These are phyloP conservation scores for Yarrowia sp. DNA, from an alignment of 805 yeast species.

Conservation along the genomic window DNA sequence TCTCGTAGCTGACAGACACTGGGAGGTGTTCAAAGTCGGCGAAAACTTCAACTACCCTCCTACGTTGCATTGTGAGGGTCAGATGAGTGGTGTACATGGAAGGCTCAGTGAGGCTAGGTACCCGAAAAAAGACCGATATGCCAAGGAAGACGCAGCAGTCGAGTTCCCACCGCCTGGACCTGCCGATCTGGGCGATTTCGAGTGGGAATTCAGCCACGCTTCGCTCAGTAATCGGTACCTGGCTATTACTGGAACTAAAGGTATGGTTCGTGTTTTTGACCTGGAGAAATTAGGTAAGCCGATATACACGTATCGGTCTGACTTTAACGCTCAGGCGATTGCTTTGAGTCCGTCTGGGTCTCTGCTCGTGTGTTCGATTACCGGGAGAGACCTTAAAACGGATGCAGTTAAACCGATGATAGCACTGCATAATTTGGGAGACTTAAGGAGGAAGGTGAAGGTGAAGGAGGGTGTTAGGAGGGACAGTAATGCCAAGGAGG, in stretches of 20 bases:
- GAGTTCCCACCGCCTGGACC: slow-evolving; percentile 1
- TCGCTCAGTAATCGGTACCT: slow-evolving; percentile 63
- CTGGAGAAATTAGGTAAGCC: slow-evolving; percentile 63
- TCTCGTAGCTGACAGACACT: slow-evolving; percentile 67
- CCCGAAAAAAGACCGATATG: slow-evolving; percentile 17
- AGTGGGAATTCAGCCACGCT: slow-evolving; percentile 47
- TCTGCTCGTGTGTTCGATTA: slow-evolving; percentile 78
- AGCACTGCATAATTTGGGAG: slow-evolving; percentile 57
- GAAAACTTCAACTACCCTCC: slow-evolving; percentile 61
- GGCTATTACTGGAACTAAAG: slow-evolving; percentile 75
- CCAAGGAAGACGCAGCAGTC: neutral
- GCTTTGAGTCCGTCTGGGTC: slow-evolving; percentile 71
- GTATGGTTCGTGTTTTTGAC: slow-evolving; percentile 71
- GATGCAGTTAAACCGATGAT: slow-evolving; percentile 62
- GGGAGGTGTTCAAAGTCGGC: slow-evolving; percentile 72
- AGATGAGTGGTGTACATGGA: slow-evolving; percentile 35
- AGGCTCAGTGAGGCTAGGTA: neutral
- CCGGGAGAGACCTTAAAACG: slow-evolving; percentile 79
- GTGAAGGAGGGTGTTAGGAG: neutral
- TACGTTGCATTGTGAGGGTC: slow-evolving; percentile 52
- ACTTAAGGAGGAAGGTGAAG: neutral
- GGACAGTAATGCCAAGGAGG: no score
- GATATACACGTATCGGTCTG: slow-evolving; percentile 70
- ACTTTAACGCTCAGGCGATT: slow-evolving; percentile 79
- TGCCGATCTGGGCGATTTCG: slow-evolving; percentile 40